Conservation (phyloP, 1,284 basidiomycete genomes). For the Phaffia rhodozyma region DNA sequence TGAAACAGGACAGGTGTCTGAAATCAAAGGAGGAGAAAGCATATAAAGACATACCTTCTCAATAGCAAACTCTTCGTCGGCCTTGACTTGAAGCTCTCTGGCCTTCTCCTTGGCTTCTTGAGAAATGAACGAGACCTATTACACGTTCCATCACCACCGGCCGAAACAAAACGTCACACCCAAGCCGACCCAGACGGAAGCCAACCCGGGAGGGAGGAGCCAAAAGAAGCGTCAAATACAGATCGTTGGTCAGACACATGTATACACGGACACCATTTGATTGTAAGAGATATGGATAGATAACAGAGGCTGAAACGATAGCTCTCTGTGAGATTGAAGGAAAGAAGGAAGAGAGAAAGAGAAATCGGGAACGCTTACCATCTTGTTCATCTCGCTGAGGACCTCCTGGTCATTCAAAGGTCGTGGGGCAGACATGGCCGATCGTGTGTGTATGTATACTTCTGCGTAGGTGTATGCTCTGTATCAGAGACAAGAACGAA, state of each 20-base stretch:
- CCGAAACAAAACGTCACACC: background rate
- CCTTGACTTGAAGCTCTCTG: conserved; percentile 89
- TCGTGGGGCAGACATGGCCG: conserved; percentile 35
- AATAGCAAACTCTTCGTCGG: conserved; percentile 93
- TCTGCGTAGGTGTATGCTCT: too few species aligned
- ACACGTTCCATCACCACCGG: too few species aligned
- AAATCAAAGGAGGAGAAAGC: background rate
- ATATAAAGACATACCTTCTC: conserved; percentile 58
- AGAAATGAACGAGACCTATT: conserved; percentile 85
- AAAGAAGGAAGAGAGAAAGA: conserved; percentile 1
- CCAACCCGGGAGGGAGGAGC: background rate
- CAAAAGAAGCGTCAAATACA: conserved; percentile 18
- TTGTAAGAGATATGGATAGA: background rate
- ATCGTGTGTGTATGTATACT: too few species aligned
- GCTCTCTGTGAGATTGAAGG: background rate
- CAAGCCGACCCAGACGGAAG: background rate
- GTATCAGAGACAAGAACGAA: too few species aligned
- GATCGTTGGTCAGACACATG: background rate
- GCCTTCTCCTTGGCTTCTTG: conserved; percentile 94
- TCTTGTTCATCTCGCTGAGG: conserved; percentile 95
- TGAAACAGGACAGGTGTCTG: background rate
- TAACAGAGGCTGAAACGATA: conserved; percentile 6
- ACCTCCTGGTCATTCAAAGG: conserved; percentile 94
- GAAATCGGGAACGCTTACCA: conserved; percentile 49
- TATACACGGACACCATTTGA: too few species aligned